phyloP scores from a whole-genome alignment of 1,284 basidiomycete species.

The Neolentinus lepideus region DNA sequence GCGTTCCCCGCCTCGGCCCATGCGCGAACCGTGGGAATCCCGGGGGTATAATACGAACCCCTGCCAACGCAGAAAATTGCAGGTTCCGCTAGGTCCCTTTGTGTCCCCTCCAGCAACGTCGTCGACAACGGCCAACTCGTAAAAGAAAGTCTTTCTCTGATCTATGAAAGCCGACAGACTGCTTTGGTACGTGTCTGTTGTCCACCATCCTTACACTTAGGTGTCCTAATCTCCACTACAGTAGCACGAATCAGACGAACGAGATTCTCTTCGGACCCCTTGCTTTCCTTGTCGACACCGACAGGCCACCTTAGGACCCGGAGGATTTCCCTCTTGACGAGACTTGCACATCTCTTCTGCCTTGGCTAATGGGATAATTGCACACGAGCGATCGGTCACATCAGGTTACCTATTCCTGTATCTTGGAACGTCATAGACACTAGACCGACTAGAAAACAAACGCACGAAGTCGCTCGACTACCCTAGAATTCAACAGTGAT shows the following conservation, averaged over 20 bases:
- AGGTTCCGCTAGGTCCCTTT: background rate
- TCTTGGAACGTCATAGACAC: slow-evolving; percentile 12
- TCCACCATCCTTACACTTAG: background rate
- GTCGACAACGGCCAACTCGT: background rate
- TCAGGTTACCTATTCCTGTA: slow-evolving; percentile 19
- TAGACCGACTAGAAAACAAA: slow-evolving; percentile 13
- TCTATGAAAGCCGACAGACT: background rate
- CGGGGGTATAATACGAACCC: background rate
- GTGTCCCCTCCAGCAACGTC: background rate
- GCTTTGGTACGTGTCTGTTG: background rate
- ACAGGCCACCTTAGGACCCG: slow-evolving; percentile 66
- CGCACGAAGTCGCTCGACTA: background rate
- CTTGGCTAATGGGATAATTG: slow-evolving; percentile 61
- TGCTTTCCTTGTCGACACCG: slow-evolving; percentile 55
- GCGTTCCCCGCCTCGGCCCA: background rate
- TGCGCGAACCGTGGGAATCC: background rate
- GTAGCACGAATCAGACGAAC: background rate
- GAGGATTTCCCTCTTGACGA: slow-evolving; percentile 5
- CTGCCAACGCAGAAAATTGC: background rate
- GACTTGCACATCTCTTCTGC: slow-evolving; percentile 9
- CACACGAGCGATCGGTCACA: slow-evolving; percentile 22
- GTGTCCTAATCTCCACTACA: background rate
- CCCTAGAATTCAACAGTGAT: slow-evolving; percentile 8
- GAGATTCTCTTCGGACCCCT: slow-evolving; percentile 38
- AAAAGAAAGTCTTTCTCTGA: background rate